Base-by-base conservation (phyloP, 2,329 filamentous ascomycete species). In the Colletotrichum cereale region DNA sequence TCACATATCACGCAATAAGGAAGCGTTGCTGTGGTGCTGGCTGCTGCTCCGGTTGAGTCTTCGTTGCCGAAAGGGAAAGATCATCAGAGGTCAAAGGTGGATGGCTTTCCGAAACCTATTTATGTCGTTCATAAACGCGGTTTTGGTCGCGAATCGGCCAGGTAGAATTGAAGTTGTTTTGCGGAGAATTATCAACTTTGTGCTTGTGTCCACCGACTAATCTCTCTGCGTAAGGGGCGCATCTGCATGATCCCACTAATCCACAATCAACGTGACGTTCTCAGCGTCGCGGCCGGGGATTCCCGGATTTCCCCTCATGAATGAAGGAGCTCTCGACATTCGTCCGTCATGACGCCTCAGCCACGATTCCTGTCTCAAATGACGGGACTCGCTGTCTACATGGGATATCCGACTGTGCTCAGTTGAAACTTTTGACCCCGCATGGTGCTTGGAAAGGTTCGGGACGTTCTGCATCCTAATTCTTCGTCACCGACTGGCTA, bases 151-250 rank as follows among this genome's bases (percentile, higher is more conserved):
- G 34, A 21, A 38, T 16, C 26, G 40, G 18, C 38, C 40, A n/a
- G 21, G 34, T 31, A n/a, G 3, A 31, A 40, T 40, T 8, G 12
- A 38, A 36, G 56, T 42, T 70, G 47, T 62, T 70, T 62, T 66
- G 67, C 56, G 65, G 65, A 62, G 63, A 71, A 62, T 58, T 62
- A 44, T 44, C 34, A 24, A 36, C 42, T 44, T 52, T 63, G 24
- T 21, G 36, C 14, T 11, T 8, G 65, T 63, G 53, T 47, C 65
- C 68, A 68, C 68, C 53, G 66, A 57, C 53, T 64, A 63, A 72
- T 72, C 44, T 71, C 42, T 47, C 47, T 42, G 68, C 44, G 24
- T 63, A 31, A 60, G 42, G 65, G 52, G 50, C 18, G n/a, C 34
- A 14, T 44, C 16, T 10, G 14, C 26, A 10, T 8, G n/a, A 31